These are phyloP conservation scores for Aspergillus asperescens DNA, from an alignment of 495 filamentous ascomycete species.

Conservation along the genomic window DNA sequence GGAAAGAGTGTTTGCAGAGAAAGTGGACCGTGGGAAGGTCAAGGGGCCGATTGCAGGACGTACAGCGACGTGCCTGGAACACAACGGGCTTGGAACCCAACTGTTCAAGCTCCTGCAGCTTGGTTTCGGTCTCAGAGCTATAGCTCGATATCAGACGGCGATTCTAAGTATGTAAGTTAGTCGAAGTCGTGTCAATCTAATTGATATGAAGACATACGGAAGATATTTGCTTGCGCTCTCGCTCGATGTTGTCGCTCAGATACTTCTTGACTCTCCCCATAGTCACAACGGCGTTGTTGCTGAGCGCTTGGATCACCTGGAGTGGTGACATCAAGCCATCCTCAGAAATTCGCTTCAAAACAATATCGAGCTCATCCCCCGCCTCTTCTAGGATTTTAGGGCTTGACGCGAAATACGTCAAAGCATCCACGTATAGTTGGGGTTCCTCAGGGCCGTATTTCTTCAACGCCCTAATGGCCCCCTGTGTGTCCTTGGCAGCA, in stretches of 20 bases:
- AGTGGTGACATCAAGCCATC: conserved; percentile 92
- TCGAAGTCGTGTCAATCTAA: background rate
- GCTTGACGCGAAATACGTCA: conserved; percentile 89
- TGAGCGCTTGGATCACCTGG: conserved; percentile 92
- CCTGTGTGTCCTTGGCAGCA: conserved; percentile 82
- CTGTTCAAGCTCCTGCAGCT: conserved; percentile 69
- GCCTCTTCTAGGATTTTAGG: conserved; percentile 78
- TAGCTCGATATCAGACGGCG: conserved; percentile 78
- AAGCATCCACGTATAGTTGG: conserved; percentile 84
- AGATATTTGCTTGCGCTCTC: conserved; percentile 79
- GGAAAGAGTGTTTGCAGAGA: conserved; percentile 93
- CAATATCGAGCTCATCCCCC: conserved; percentile 69
- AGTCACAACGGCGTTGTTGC: conserved; percentile 78
- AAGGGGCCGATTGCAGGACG: conserved; percentile 65
- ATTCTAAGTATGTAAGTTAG: conserved; percentile 50
- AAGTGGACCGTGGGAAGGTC: conserved; percentile 92
- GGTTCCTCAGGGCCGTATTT: conserved; percentile 93
- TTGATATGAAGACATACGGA: conserved; percentile 34
- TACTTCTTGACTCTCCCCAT: conserved; percentile 98
- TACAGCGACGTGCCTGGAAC: conserved; percentile 87
- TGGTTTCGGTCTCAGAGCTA: conserved; percentile 74
- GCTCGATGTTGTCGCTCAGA: conserved; percentile 78
- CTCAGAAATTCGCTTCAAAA: conserved; percentile 80
- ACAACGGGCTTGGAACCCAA: conserved; percentile 72
- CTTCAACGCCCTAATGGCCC: conserved; percentile 78